Evolutionary conservation across 1,139 yeast species (phyloP).

Genomic region (Lodderomyces parapsilosis): DNA sequence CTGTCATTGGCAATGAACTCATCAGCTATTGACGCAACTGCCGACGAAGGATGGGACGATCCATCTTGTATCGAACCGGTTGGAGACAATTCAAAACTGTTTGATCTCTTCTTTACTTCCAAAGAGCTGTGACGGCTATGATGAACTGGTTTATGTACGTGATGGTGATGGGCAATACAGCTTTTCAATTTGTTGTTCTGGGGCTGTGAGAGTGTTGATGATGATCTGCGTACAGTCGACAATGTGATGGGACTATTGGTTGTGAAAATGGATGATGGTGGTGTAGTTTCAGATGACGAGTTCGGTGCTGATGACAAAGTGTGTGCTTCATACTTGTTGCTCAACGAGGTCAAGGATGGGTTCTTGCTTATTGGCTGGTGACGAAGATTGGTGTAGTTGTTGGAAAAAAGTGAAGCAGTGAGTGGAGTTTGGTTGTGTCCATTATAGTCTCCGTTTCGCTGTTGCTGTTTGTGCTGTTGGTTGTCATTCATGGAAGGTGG

Average conservation of each 20-base stretch:
- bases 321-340: constrained; percentile 30
- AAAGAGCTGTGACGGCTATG: constrained; percentile 10
- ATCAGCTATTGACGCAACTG: not conserved
- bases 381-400: constrained; percentile 6
- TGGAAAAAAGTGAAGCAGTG: constrained; percentile 11
- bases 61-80: not conserved
- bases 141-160: constrained; percentile 31
- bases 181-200: constrained; percentile 24
- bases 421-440: constrained; percentile 1
- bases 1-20: not conserved
- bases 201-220: constrained; percentile 17
- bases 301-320: constrained; percentile 20
- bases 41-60: not conserved
- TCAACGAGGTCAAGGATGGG: constrained; percentile 19
- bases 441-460: not conserved
- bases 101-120: constrained; percentile 4
- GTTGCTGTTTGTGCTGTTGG: not conserved
- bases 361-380: constrained; percentile 10
- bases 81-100: not conserved
- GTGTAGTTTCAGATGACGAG: constrained; percentile 16
- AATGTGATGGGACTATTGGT: constrained; percentile 12
- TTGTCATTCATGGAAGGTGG: constrained; percentile 7
- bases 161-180: constrained; percentile 16
- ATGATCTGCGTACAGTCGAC: constrained; percentile 16
- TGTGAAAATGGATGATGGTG: constrained; percentile 11